A percentile compares a stretch with the other conserved stretches of the same genome.
phyloP scores from a whole-genome alignment of 306 rosid species.

The Notholithocarpus densiflorus region DNA sequence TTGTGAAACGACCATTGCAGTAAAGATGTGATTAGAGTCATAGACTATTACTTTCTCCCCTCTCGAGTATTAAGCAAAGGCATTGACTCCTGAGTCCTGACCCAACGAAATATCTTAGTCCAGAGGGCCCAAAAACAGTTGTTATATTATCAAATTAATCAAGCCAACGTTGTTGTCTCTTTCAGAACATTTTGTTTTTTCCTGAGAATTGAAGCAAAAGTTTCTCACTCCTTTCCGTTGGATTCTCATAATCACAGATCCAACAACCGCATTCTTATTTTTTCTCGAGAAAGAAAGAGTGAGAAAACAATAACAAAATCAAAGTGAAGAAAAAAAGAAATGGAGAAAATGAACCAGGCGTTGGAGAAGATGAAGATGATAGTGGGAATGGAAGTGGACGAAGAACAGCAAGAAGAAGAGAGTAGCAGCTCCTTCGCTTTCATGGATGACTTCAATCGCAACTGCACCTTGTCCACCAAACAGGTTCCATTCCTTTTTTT shows the following conservation, averaged over 20 bases:
- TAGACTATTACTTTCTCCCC: no score
- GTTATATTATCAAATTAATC: no score
- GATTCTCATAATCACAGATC: slow-evolving; percentile 27
- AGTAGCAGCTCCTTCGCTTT: slow-evolving; percentile 45
- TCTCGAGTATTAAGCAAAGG: no score
- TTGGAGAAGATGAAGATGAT: slow-evolving; percentile 76
- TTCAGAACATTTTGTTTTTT: no score
- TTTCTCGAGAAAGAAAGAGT: slow-evolving; percentile 32
- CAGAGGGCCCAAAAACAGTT: no score
- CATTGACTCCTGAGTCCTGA: no score
- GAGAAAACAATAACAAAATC: slow-evolving; percentile 1
- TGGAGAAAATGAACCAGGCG: slow-evolving; percentile 81
- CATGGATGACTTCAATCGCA: slow-evolving; percentile 81
- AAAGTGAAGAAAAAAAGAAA: background rate
- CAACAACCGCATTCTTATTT: background rate
- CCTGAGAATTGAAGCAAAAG: slow-evolving; percentile 27
- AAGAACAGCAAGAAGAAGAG: slow-evolving; percentile 42
- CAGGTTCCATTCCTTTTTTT: slow-evolving; percentile 42
- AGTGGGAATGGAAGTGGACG: slow-evolving; percentile 80
- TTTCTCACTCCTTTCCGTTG: background rate
- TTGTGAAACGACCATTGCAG: no score
- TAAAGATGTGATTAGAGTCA: no score
- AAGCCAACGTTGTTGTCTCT: no score
- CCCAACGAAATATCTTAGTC: no score
- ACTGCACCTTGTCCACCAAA: slow-evolving; percentile 76